These are phyloP conservation scores for Melanomma pulvis-pyrius DNA, from an alignment of 495 filamentous ascomycete genomes.

Conservation along the genomic window DNA sequence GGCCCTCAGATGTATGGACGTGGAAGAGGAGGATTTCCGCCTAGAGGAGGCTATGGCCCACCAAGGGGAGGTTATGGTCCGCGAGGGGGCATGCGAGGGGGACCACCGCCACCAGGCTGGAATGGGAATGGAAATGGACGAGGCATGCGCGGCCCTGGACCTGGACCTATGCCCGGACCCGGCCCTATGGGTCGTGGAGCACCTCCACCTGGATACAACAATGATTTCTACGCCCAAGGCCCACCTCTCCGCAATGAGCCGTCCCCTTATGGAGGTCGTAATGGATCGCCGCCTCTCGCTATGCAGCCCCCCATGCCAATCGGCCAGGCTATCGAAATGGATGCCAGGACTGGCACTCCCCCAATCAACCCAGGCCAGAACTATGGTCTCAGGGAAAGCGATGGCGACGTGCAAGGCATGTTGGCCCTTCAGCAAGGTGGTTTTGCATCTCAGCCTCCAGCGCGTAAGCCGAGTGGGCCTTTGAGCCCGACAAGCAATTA, in stretches of 20 bases:
- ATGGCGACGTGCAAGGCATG: slow-evolving; percentile 69
- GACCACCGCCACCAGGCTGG: slow-evolving; percentile 42
- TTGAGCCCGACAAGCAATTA: slow-evolving; percentile 69
- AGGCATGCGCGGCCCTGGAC: slow-evolving; percentile 39
- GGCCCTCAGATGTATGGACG: slow-evolving; percentile 55
- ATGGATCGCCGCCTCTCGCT: slow-evolving; percentile 23
- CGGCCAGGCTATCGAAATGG: slow-evolving; percentile 86
- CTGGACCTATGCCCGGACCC: slow-evolving; percentile 43
- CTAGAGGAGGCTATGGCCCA: slow-evolving; percentile 42
- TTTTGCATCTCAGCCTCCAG: slow-evolving; percentile 42
- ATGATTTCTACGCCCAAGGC: slow-evolving; percentile 38
- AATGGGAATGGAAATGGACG: slow-evolving; percentile 42
- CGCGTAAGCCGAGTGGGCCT: slow-evolving; percentile 45
- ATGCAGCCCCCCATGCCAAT: slow-evolving; percentile 45
- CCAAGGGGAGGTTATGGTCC: slow-evolving; percentile 53
- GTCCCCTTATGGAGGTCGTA: slow-evolving; percentile 35
- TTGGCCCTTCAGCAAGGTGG: slow-evolving; percentile 65
- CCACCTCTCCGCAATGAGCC: slow-evolving; percentile 23
- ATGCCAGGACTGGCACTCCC: slow-evolving; percentile 62
- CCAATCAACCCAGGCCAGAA: slow-evolving; percentile 38
- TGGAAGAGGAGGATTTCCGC: slow-evolving; percentile 45
- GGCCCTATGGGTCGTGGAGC: slow-evolving; percentile 55
- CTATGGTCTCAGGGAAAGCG: slow-evolving; percentile 61
- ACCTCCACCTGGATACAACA: slow-evolving; percentile 54
- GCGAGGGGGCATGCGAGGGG: slow-evolving; percentile 36